A percentile compares a stretch with the other conserved stretches of the same genome.
Evolutionary conservation across 345 rosid species (phyloP).

Genomic region (Citrus unshiu): DNA sequence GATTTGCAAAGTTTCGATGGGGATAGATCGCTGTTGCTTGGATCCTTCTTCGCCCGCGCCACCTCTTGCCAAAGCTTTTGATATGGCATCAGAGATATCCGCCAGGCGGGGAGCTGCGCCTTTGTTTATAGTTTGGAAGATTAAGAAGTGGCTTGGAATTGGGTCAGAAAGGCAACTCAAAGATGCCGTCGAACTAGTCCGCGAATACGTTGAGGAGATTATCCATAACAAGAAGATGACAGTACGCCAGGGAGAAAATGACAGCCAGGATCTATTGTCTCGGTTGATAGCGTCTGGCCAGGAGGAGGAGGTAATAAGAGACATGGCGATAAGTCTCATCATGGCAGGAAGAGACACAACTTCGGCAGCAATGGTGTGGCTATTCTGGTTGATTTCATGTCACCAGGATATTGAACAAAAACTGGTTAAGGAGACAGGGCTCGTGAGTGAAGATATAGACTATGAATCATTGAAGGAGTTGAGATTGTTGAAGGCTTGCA

Average conservation of each 20-base stretch:
- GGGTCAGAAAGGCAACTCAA: slow-evolving; percentile 57
- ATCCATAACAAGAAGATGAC: slow-evolving; percentile 32
- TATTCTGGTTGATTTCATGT: slow-evolving; percentile 54
- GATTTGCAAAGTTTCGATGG: slow-evolving; percentile 47
- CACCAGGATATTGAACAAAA: slow-evolving; percentile 33
- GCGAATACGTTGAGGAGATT: slow-evolving; percentile 18
- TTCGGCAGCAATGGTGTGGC: slow-evolving; percentile 60
- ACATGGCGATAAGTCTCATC: slow-evolving; percentile 51
- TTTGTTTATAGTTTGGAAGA: slow-evolving; percentile 53
- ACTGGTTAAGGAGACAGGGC: slow-evolving; percentile 36
- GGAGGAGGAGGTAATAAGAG: slow-evolving; percentile 45
- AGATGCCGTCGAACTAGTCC: slow-evolving; percentile 39
- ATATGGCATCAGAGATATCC: slow-evolving; percentile 52
- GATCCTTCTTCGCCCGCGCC: slow-evolving; percentile 30
- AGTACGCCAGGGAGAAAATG: background rate
- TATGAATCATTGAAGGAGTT: slow-evolving; percentile 39
- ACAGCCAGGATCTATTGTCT: slow-evolving; percentile 38
- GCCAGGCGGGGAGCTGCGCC: slow-evolving; percentile 55
- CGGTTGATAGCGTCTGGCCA: slow-evolving; percentile 37
- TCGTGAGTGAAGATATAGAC: slow-evolving; percentile 14
- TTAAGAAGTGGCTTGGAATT: slow-evolving; percentile 45
- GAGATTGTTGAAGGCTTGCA: slow-evolving; percentile 49
- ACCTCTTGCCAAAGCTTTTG: slow-evolving; percentile 44
- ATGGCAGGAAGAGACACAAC: slow-evolving; percentile 75
- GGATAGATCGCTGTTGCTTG: slow-evolving; percentile 40